Base-by-base conservation (phyloP, 495 filamentous ascomycete genomes). In the Penicillium coffeae region DNA sequence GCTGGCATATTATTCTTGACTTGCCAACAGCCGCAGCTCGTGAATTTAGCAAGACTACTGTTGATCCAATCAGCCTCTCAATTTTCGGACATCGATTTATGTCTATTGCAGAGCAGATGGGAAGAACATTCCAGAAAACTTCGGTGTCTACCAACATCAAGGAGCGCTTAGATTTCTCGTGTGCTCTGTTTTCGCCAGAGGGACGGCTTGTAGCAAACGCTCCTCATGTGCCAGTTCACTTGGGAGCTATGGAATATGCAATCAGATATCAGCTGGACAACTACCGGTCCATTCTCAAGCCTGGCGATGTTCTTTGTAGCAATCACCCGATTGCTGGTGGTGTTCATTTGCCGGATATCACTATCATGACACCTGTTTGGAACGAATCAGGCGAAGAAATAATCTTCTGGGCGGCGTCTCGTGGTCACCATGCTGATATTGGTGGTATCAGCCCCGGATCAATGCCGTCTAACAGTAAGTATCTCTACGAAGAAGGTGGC, bases 261-360 rank as follows among this genome's bases (percentile, higher is more conserved):
- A 45, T 52, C 14, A 38, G 41, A 12, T 52, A 93, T 91, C 57
- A 88, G 86, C 13, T 87, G 90, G 65, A 74, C 87, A 16, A 80
- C 84, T 95, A 89, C 88, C 76, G 80, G 52, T 88, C 85, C 10
- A 89, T 86, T 52, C 73, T 97, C 27, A 87, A 89, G 47, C 85
- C 79, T 22, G 92, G 91, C 38, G 92, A 97, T 66, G 90, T 95
- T 6, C 77, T 97, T 46, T 86, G 95, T 10, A 89, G 87, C 13
- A 97, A 97, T 58, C 91, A 96, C 55, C 91, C 91, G 21, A 88
- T 89, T 51, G 93, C 84, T 59, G 92, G 92, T 14, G 92, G 92
- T 8, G 86, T 81, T 7, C 85, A 87, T 69, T 70, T 95, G 3
- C 89, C 89, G 1, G 92, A 97, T 63, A 88, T 97, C 50, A 96